phyloP scores from a whole-genome alignment of 805 yeast genomes.

The Pichia gijzeniarum region DNA sequence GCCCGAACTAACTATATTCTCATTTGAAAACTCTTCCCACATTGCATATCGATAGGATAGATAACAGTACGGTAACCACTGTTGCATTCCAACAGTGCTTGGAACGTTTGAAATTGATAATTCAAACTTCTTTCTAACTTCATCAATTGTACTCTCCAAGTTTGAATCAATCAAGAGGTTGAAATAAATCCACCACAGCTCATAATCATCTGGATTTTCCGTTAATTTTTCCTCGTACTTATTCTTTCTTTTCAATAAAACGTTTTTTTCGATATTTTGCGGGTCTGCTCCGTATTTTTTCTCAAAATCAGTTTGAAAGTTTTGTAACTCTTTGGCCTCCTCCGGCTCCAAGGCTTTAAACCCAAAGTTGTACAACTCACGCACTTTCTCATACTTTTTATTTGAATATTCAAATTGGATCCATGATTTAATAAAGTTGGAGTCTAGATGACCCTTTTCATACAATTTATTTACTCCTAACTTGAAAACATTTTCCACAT shows the following conservation, averaged over 20 bases:
- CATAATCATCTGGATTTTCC: slow-evolving; percentile 52
- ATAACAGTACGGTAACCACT: slow-evolving; percentile 66
- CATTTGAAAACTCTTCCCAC: slow-evolving; percentile 46
- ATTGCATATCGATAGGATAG: slow-evolving; percentile 64
- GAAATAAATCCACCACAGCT: slow-evolving; percentile 77
- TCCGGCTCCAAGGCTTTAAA: slow-evolving; percentile 33
- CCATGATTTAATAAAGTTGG: slow-evolving; percentile 45
- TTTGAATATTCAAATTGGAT: slow-evolving; percentile 63
- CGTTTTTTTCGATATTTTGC: slow-evolving; percentile 46
- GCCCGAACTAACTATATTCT: slow-evolving; percentile 42
- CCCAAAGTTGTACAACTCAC: slow-evolving; percentile 50
- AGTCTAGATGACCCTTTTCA: slow-evolving; percentile 28
- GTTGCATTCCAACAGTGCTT: slow-evolving; percentile 19
- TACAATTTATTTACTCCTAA: slow-evolving; percentile 53
- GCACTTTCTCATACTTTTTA: slow-evolving; percentile 56
- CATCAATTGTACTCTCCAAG: slow-evolving; percentile 20
- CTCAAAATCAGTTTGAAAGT: slow-evolving; percentile 51
- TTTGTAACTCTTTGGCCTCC: slow-evolving; percentile 32
- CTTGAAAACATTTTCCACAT: slow-evolving; percentile 60
- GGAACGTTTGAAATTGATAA: slow-evolving; percentile 40
- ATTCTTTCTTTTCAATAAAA: slow-evolving; percentile 47
- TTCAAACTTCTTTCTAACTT: slow-evolving; percentile 34
- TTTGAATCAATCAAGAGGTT: slow-evolving; percentile 39
- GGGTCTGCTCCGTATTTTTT: slow-evolving; percentile 51
- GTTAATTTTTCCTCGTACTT: slow-evolving; percentile 46